These are phyloP conservation scores for Myxozyma neglecta DNA, from an alignment of 805 yeast genomes.

Conservation along the genomic window DNA sequence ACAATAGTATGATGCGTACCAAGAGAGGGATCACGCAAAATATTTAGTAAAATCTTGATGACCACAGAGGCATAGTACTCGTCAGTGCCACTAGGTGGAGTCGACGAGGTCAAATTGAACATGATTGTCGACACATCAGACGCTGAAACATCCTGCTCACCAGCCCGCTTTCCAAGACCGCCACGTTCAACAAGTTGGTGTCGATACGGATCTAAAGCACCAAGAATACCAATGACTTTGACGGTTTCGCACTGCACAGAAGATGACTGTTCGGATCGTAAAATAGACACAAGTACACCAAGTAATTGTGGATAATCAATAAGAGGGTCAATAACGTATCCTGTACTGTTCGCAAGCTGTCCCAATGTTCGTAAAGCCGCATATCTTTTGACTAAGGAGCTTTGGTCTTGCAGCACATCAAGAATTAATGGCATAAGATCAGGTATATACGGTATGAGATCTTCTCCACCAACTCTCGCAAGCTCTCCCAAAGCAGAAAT, in stretches of 20 bases:
- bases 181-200: constrained; percentile 86
- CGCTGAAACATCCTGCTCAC: constrained; percentile 83
- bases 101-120: constrained; percentile 77
- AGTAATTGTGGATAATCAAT: constrained; percentile 87
- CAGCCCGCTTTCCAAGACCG: constrained; percentile 45
- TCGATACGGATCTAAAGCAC: constrained; percentile 95
- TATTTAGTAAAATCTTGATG: constrained; percentile 76
- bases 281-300: constrained; percentile 74
- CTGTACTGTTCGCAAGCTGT: constrained; percentile 84
- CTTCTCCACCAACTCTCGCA: constrained; percentile 85
- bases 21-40: constrained; percentile 79
- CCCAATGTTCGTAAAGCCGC: constrained; percentile 88
- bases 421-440: constrained; percentile 83
- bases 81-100: constrained; percentile 78
- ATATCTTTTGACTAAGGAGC: constrained; percentile 81
- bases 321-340: constrained; percentile 91
- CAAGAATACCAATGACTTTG: constrained; percentile 83
- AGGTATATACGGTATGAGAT: constrained; percentile 66
- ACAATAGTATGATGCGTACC: constrained; percentile 86
- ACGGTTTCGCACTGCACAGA: constrained; percentile 84
- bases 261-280: constrained; percentile 76
- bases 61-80: constrained; percentile 96
- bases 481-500: constrained; percentile 86
- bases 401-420: constrained; percentile 88
- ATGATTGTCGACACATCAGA: constrained; percentile 66